Evolutionary conservation across 73 alveolate species (phyloP).

Genomic region (Paramecium sonneborni): DNA sequence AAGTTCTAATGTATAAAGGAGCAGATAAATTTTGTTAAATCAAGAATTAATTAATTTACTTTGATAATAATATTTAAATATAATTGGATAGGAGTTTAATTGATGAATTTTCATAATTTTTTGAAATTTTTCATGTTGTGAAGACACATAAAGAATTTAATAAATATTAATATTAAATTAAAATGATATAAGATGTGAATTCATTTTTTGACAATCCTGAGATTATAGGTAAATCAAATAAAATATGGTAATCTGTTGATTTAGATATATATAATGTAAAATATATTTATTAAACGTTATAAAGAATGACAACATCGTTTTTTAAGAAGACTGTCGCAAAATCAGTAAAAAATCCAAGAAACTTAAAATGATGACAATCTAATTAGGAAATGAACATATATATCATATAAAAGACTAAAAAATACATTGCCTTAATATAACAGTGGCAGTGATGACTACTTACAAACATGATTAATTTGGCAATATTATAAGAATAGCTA

Average conservation of each 20-base stretch:
- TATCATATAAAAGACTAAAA: neutral
- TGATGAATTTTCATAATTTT: neutral
- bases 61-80: too few species aligned
- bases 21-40: too few species aligned
- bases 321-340: neutral
- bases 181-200: neutral
- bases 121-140: neutral
- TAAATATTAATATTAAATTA: neutral
- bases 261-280: neutral
- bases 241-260: neutral
- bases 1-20: too few species aligned
- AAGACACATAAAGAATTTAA: neutral
- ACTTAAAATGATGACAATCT: neutral
- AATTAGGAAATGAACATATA: conserved; percentile 13
- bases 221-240: neutral
- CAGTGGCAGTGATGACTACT: neutral
- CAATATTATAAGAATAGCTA: neutral
- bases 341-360: conserved; percentile 8
- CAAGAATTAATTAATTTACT: too few species aligned
- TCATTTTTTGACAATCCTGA: conserved; percentile 35
- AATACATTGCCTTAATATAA: neutral
- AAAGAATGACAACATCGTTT: neutral
- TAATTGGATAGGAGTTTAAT: neutral
- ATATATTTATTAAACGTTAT: neutral
- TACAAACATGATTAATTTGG: neutral